Conservation (phyloP, 768 basidiomycete genomes). For the Amanita inopinata region DNA sequence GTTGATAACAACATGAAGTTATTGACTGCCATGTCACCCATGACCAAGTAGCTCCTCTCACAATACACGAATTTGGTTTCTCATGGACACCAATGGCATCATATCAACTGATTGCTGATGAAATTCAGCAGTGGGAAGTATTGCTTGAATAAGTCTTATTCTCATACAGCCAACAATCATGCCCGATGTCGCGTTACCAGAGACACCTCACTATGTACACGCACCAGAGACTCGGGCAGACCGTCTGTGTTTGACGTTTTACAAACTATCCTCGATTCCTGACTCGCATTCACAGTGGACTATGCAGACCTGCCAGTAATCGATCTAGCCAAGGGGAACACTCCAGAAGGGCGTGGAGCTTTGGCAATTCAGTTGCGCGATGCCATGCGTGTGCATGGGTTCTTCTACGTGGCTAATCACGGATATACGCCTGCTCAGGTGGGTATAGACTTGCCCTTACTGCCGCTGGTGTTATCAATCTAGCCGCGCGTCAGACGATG, state of each 20-base stretch:
- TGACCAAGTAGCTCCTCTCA: too few relatives aligned
- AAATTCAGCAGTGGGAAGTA: too few relatives aligned
- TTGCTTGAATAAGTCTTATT: too few relatives aligned
- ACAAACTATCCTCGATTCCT: not conserved
- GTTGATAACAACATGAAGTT: too few relatives aligned
- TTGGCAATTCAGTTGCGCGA: slow-evolving; percentile 32
- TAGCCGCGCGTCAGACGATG: slow-evolving; percentile 25
- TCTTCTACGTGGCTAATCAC: slow-evolving; percentile 42
- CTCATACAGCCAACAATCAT: too few relatives aligned
- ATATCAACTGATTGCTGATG: too few relatives aligned
- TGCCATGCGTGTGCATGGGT: slow-evolving; percentile 35
- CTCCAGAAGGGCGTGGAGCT: slow-evolving; percentile 24
- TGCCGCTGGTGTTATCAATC: not conserved
- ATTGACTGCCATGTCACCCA: too few relatives aligned
- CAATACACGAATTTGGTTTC: too few relatives aligned
- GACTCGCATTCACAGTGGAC: slow-evolving; percentile 18
- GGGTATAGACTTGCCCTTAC: not conserved
- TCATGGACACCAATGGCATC: too few relatives aligned
- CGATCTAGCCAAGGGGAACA: slow-evolving; percentile 34
- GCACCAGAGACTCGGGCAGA: slow-evolving; percentile 13
- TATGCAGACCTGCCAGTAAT: slow-evolving; percentile 43
- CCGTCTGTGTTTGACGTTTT: slow-evolving; percentile 1
- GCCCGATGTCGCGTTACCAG: slow-evolving; percentile 23
- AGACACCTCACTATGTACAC: slow-evolving; percentile 25
- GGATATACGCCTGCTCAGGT: slow-evolving; percentile 33